Evolutionary conservation across 495 filamentous ascomycete genomes (phyloP).

Genomic region (Venustampulla echinocandica): DNA sequence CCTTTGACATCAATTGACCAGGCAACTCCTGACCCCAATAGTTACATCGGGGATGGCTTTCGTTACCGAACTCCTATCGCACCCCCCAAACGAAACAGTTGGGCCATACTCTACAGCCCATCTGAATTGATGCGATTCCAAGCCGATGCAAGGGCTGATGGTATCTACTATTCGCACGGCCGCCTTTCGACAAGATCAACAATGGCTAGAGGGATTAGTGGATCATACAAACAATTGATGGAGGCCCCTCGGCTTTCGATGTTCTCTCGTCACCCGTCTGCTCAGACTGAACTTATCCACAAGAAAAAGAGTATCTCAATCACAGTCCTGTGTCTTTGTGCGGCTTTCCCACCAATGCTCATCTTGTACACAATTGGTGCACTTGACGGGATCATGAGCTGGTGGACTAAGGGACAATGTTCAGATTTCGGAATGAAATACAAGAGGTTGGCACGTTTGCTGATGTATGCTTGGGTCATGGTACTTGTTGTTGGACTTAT

Average conservation of each 20-base stretch:
- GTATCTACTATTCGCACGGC: neutral
- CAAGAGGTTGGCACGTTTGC: slow-evolving; percentile 11
- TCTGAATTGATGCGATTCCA: slow-evolving; percentile 1
- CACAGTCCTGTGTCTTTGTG: slow-evolving; percentile 8
- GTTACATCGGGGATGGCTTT: neutral
- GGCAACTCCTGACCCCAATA: neutral
- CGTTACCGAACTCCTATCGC: slow-evolving; percentile 17
- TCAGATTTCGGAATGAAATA: slow-evolving; percentile 10
- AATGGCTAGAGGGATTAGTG: neutral
- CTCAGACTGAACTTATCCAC: neutral
- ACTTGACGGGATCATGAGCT: slow-evolving; percentile 20
- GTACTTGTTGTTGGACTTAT: slow-evolving; percentile 1
- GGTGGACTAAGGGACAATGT: slow-evolving; percentile 14
- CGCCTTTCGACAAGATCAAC: neutral
- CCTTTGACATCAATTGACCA: neutral
- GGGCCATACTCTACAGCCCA: slow-evolving; percentile 13
- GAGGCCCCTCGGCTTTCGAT: slow-evolving; percentile 2
- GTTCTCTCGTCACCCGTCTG: slow-evolving; percentile 2
- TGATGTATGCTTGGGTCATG: slow-evolving; percentile 4
- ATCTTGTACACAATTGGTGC: slow-evolving; percentile 20
- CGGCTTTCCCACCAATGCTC: slow-evolving; percentile 19
- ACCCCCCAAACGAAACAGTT: slow-evolving; percentile 8
- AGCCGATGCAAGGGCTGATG: slow-evolving; percentile 9
- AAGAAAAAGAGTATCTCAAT: slow-evolving; percentile 8
- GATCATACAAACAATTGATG: slow-evolving; percentile 1